Evolutionary conservation across 345 rosid species (phyloP).

Genomic region (Geranium brycei): DNA sequence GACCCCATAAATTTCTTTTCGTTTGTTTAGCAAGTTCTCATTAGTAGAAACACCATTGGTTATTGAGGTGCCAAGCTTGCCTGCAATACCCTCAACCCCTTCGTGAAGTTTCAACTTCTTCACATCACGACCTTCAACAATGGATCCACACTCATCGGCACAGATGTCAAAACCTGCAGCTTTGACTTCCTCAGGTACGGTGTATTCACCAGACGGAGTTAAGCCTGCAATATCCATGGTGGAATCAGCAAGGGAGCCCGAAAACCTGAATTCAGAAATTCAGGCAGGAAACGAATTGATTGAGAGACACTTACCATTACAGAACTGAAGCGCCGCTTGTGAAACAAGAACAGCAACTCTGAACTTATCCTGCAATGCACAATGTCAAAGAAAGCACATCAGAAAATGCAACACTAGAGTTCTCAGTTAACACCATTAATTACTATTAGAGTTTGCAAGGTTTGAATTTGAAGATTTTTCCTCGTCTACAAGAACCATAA

Average conservation of each 20-base stretch:
- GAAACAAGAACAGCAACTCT: constrained; percentile 86
- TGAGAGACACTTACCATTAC: constrained; percentile 39
- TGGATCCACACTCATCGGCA: constrained; percentile 73
- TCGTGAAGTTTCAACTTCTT: constrained; percentile 69
- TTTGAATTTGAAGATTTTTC: no score
- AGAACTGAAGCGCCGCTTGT: constrained; percentile 85
- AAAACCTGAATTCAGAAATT: neutral
- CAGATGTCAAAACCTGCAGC: constrained; percentile 75
- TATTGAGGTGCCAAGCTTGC: constrained; percentile 52
- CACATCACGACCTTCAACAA: constrained; percentile 74
- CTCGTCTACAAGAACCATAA: no score
- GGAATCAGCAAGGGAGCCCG: constrained; percentile 13
- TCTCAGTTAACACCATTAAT: no score
- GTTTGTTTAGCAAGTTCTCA: constrained; percentile 25
- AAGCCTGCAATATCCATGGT: constrained; percentile 36
- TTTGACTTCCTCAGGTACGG: constrained; percentile 57
- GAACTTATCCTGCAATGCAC: constrained; percentile 48
- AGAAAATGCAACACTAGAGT: constrained; percentile 1
- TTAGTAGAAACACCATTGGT: constrained; percentile 44
- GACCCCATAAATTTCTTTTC: constrained; percentile 58
- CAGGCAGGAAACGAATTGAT: neutral
- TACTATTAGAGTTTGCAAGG: no score
- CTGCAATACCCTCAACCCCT: constrained; percentile 49
- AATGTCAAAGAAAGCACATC: constrained; percentile 5
- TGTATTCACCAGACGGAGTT: constrained; percentile 49